Evolutionary conservation across 306 rosid species (phyloP), one percentile per base, ranked within the genome.

Genomic region (Crotalaria pallida): DNA sequence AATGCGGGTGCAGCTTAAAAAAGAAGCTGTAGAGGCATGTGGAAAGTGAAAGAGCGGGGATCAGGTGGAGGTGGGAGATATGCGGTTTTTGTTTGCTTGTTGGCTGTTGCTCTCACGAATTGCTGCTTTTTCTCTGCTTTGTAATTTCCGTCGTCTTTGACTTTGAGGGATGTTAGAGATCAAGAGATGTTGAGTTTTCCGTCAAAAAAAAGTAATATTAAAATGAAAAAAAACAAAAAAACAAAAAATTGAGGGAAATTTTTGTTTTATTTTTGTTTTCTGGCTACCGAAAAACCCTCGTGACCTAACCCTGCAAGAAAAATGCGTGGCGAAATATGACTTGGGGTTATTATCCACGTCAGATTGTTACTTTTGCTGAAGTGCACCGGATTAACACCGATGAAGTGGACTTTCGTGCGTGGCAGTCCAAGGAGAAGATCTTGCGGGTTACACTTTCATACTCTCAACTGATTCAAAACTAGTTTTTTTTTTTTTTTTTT

Each of bases 141-240:
- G 90, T 64, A 51, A 85, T 59, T 44, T n/a, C n/a, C n/a, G 73
- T 18, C 84, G 83, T 65, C 65, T 33, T 7, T 44, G 21, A n/a
- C n/a, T n/a, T n/a, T n/a, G n/a, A n/a, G n/a, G n/a, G n/a, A n/a
- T n/a, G n/a, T n/a, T n/a, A n/a, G n/a, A n/a, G n/a, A n/a, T n/a
- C 3, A 43, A 58, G 70, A 27, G 23, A 67, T 38, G 72, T 77
- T 74, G 82, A 67, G 65, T 0, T 49, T 62, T 73, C 85, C 85
- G 85, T 75, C 74, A 9, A 26, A 56, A 2, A 27, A 13, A 15
- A 26, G 7, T n/a, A n/a, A n/a, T n/a, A n/a, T n/a, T n/a, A n/a
- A n/a, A n/a, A n/a, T n/a, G n/a, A n/a, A n/a, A n/a, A n/a, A n/a
- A n/a, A n/a, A n/a, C n/a, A n/a, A n/a, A n/a, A n/a, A n/a, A n/a